Evolutionary conservation across 176 grass and related monocot genomes (phyloP).

Genomic region (Melocanna baccifera): DNA sequence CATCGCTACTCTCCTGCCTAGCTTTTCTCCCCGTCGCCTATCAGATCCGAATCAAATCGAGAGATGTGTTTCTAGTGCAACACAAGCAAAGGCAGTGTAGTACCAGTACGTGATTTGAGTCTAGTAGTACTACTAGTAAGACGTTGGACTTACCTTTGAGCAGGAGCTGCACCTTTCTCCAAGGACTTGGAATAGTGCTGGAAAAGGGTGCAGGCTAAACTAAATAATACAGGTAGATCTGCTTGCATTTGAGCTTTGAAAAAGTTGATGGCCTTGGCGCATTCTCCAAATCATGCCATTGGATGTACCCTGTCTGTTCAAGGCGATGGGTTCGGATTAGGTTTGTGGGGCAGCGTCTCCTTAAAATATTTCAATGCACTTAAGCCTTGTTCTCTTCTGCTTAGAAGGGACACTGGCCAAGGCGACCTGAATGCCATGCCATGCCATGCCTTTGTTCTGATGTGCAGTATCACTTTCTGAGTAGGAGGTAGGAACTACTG

Average conservation of each 20-base stretch:
- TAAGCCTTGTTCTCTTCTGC: slow-evolving; percentile 12
- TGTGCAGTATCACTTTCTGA: neutral
- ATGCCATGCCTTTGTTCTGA: neutral
- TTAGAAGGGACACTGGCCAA: slow-evolving; percentile 1
- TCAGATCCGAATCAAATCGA: slow-evolving; percentile 9
- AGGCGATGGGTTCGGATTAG: slow-evolving; percentile 34
- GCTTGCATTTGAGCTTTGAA: slow-evolving; percentile 27
- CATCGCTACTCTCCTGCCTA: neutral
- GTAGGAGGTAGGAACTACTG: neutral
- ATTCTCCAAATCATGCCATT: slow-evolving; percentile 19
- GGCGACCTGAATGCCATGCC: slow-evolving; percentile 30
- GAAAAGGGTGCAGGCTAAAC: neutral
- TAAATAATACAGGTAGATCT: neutral
- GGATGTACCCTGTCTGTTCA: slow-evolving; percentile 1
- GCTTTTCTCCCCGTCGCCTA: neutral
- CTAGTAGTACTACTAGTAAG: neutral
- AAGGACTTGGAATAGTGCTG: neutral
- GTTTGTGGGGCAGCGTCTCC: slow-evolving; percentile 32
- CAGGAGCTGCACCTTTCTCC: neutral
- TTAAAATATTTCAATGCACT: neutral
- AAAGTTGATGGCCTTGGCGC: slow-evolving; percentile 29
- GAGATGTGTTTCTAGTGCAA: neutral
- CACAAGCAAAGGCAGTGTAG: neutral
- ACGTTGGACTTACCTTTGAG: slow-evolving; percentile 35
- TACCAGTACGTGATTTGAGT: neutral